Evolutionary conservation across 371 early-diverging fungal genomes (phyloP), one percentile per base, ranked within the genome.

Genomic region (Mucor saturninus): DNA sequence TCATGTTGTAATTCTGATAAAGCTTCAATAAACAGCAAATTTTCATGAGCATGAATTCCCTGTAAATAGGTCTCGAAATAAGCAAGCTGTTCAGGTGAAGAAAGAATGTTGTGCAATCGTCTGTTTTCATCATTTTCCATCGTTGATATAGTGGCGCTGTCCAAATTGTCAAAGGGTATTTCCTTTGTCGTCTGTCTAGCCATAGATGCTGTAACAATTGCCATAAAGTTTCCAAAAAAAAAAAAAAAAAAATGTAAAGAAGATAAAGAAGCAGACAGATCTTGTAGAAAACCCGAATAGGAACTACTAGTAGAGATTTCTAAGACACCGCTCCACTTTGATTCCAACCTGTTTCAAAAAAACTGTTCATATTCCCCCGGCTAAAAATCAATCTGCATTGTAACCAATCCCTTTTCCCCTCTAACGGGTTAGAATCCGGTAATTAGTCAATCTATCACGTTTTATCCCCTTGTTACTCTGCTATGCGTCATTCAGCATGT

Each of bases 11-110:
- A 42, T 42, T 74, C 67, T 0, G 66, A 61, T 40, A 76, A 51
- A 3, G 74, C 74, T 49, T 73, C 74, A 9, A 76, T 62, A 42
- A 76, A 76, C 13, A 76, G 26, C 3, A 76, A 55, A 14, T 71
- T 69, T 64, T 76, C 72, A 13, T 77, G 74, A 11, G 72, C 65
- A 53, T 67, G 61, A 32, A 68, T 64, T 5, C 50, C 51, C 38
- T 65, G 62, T 21, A 77, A 56, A 51, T 67, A 77, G 26, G 51
- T 48, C 39, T 72, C 68, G 38, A 77, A 76, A 29, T 56, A 65
- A 28, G 63, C 67, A 6, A 74, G 49, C 15, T 69, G 64, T 4
- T 64, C 50, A 31, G 77, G 71, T 8, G 65, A 59, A 9, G 72
- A 64, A 1, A 74, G 52, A 6, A 77, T 74, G 1, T 61, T 54